phyloP scores from a whole-genome alignment of 345 rosid species.

The Isatis tinctoria region DNA sequence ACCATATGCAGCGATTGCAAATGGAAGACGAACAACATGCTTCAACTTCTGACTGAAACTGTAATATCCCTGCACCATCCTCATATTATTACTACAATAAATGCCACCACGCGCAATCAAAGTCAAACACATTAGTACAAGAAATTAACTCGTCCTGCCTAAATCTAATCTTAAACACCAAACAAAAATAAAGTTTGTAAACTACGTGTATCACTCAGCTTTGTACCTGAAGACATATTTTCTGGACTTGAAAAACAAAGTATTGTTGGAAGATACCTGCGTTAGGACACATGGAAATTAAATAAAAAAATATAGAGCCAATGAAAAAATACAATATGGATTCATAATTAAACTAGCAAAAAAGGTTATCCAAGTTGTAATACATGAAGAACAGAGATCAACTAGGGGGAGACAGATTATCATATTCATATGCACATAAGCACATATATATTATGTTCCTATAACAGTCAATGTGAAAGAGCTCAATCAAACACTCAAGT shows the following conservation, averaged over 20 bases:
- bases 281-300: neutral
- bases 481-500: neutral
- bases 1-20: constrained; percentile 90
- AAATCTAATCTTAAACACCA: neutral
- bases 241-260: constrained; percentile 86
- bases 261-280: constrained; percentile 86
- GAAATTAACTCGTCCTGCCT: neutral
- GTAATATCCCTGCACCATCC: constrained; percentile 67
- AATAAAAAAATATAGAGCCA: neutral
- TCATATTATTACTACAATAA: neutral
- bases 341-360: neutral
- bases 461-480: neutral
- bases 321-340: neutral
- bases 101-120: neutral
- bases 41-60: constrained; percentile 97
- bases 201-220: neutral
- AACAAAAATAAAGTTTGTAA: neutral
- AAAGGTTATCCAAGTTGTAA: neutral
- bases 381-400: neutral
- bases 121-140: neutral
- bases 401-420: neutral
- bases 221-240: constrained; percentile 83
- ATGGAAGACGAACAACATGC: constrained; percentile 88
- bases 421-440: neutral
- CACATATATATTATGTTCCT: neutral